These are phyloP conservation scores for Phaeomoniella chlamydospora DNA, from an alignment of 2,329 filamentous ascomycete species.

Conservation along the genomic window DNA sequence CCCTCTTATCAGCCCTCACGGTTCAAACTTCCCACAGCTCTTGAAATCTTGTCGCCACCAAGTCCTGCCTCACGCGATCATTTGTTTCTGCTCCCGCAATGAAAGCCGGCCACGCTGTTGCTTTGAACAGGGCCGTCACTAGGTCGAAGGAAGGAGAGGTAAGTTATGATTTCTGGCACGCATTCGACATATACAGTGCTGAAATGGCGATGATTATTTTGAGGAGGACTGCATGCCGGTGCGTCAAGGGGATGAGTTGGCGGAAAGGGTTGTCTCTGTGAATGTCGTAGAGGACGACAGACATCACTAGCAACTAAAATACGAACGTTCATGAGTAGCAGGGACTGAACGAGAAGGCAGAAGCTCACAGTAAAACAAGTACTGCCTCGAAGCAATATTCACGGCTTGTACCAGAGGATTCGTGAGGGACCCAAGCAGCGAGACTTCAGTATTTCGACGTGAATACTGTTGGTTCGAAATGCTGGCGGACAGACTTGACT, in stretches of 20 bases:
- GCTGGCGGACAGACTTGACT: not conserved
- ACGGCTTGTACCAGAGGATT: constrained; percentile 26
- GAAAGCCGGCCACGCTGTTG: constrained; percentile 27
- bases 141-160: constrained; percentile 19
- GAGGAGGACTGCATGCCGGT: constrained; percentile 27
- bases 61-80: constrained; percentile 1
- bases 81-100: constrained; percentile 25
- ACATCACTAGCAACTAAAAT: constrained; percentile 14
- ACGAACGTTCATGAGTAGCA: not conserved
- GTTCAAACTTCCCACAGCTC: constrained; percentile 3
- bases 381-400: constrained; percentile 24
- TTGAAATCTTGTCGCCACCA: constrained; percentile 1
- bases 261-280: constrained; percentile 32
- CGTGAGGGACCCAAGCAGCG: constrained; percentile 5
- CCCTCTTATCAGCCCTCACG: constrained; percentile 2
- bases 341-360: not conserved
- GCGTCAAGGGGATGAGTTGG: constrained; percentile 30
- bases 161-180: constrained; percentile 13
- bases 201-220: constrained; percentile 30
- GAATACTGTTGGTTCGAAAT: not conserved
- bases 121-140: constrained; percentile 25
- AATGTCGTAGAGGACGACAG: constrained; percentile 29
- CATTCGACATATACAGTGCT: constrained; percentile 3
- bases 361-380: constrained; percentile 28
- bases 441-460: constrained; percentile 6